Conservation (phyloP, 2,329 filamentous ascomycete species). For the Paecilomyces formosus region DNA sequence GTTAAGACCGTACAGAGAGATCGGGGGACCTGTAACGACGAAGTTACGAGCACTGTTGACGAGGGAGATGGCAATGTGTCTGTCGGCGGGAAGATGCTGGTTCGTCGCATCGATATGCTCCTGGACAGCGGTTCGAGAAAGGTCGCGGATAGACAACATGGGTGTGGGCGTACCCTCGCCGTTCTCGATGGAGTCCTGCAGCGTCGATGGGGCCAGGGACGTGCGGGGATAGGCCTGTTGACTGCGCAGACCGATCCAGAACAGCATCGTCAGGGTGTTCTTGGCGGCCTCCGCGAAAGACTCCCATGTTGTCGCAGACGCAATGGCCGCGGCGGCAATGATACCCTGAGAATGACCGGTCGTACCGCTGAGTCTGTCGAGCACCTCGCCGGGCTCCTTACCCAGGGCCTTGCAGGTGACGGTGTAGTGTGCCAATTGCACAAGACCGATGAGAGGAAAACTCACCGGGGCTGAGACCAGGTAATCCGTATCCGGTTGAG, state of each 20-base stretch:
- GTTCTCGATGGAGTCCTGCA: conserved; percentile 88
- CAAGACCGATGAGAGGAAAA: conserved; percentile 89
- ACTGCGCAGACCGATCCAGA: conserved; percentile 96
- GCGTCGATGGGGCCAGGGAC: conserved; percentile 79
- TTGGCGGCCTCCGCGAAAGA: conserved; percentile 74
- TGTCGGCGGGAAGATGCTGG: conserved; percentile 84
- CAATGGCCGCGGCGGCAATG: conserved; percentile 84
- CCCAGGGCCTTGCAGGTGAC: conserved; percentile 90
- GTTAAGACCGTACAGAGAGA: conserved; percentile 94
- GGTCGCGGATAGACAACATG: conserved; percentile 95
- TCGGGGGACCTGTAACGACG: conserved; percentile 91
- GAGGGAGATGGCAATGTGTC: conserved; percentile 90
- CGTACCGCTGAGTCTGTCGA: conserved; percentile 75
- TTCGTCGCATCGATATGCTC: conserved; percentile 97
- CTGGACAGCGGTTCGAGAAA: conserved; percentile 80
- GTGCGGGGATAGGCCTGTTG: conserved; percentile 96
- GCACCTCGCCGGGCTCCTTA: conserved; percentile 78
- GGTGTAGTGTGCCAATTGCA: conserved; percentile 91
- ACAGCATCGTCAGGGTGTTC: conserved; percentile 82
- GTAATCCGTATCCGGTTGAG: conserved; percentile 90
- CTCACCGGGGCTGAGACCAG: conserved; percentile 91
- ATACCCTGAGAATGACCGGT: conserved; percentile 97
- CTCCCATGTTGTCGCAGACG: conserved; percentile 88
- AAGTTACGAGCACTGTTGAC: conserved; percentile 96
- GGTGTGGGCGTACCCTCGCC: conserved; percentile 94